phyloP scores from a whole-genome alignment of 495 filamentous ascomycete species.

The Daldinia grandis region DNA sequence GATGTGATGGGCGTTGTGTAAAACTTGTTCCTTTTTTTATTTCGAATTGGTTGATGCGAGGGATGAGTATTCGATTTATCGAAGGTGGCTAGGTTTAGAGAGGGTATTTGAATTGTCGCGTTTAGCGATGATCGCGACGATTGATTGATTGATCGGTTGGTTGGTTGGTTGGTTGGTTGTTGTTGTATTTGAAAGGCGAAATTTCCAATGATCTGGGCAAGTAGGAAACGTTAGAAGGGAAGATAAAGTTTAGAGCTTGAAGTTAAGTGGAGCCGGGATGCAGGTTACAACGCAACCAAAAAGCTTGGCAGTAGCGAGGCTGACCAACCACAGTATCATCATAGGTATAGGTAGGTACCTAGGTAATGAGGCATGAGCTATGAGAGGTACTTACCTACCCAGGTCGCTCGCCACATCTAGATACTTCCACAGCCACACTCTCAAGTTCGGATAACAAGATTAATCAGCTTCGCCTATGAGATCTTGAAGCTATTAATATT shows the following conservation, averaged over 20 bases:
- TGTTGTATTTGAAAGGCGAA: constrained; percentile 14
- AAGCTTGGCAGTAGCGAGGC: constrained; percentile 20
- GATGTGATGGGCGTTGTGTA: not conserved
- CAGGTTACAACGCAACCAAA: not conserved
- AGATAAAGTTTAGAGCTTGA: constrained; percentile 32
- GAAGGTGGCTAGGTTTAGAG: too few relatives aligned
- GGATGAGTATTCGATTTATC: too few relatives aligned
- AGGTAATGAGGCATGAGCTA: constrained; percentile 6
- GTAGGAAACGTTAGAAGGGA: constrained; percentile 3
- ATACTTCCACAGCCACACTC: constrained; percentile 33
- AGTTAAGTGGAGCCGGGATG: constrained; percentile 12
- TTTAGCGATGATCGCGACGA: not conserved
- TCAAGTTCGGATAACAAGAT: not conserved
- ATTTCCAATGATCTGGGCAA: constrained; percentile 2
- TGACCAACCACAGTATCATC: constrained; percentile 15
- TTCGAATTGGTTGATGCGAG: too few relatives aligned
- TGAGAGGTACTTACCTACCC: not conserved
- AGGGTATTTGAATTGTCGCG: not conserved
- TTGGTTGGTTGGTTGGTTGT: not conserved
- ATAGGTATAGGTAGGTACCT: too few relatives aligned
- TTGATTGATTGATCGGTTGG: not conserved
- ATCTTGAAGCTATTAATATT: too few relatives aligned
- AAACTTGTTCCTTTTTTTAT: not conserved
- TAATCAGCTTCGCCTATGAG: not conserved
- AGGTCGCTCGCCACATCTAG: constrained; percentile 30